Base-by-base conservation (phyloP, 345 rosid species). In the Draba incana region DNA sequence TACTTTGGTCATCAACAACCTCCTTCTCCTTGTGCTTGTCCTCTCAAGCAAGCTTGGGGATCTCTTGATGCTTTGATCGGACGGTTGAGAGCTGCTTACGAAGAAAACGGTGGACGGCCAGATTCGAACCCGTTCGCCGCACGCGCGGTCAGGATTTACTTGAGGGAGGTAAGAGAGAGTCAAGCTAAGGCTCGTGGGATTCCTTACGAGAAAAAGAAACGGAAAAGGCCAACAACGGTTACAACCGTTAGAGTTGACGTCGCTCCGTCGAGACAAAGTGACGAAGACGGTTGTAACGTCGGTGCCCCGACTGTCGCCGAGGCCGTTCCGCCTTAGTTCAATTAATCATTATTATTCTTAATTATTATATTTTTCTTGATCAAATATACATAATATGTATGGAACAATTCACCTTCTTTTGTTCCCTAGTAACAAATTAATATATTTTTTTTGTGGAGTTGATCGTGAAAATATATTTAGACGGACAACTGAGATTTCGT, bases 151-250 rank as follows among this genome's bases (percentile, higher is more conserved):
- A 75, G 92, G 84, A 85, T 84, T 70, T 87, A 84, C 57, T 53
- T 87, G 57, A 77, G 85, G 79, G 89, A 87, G 46, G 88, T 87
- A 6, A 80, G 85, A 60, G 92, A 87, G 69, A 68, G 77, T 37
- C 92, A 87, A 59, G 89, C 89, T 7, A 87, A 87, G 70, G 92
- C 92, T 12, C 81, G 92, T 59, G 92, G 92, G 72, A 80, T 87
- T 39, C 89, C 89, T 4, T 85, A 80, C 9, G 89, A 83, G 81
- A 87, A 87, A 75, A 86, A 86, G 86, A 87, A 86, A 66, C 83
- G 92, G 52, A 87, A 87, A 80, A 80, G 89, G 57, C 56, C 71
- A 0, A 60, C 75, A 30, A 31, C 80, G 9, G 62, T 64, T 30
- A 45, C 58, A 23, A 57, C 77, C 50, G 77, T 53, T 59, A 66